Base-by-base conservation (phyloP, 306 rosid genomes). In the Quercus dentata region DNA sequence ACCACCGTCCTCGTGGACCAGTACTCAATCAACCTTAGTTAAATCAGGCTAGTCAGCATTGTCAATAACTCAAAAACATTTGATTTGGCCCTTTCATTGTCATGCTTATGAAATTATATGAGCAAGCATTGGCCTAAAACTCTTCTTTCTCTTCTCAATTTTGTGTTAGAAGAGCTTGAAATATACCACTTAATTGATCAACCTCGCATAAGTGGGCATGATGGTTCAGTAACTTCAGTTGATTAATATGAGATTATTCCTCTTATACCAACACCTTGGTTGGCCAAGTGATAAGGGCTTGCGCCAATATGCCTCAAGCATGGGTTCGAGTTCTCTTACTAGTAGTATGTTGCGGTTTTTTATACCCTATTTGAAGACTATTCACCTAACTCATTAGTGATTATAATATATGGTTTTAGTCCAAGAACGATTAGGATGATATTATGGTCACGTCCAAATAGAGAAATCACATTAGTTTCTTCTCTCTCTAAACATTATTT, bases 381-480 rank as follows among this genome's bases (percentile, higher is more conserved):
- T 38, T 38, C 10, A 38, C 11, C 0, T 38, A 38, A 38, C 2
- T 38, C 2, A 7, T 38, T 38, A 38, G 0, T 1, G 0, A 38
- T 7, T 38, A 0, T 38, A 1, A 38, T 7, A 1, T 38, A 0
- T 38, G 44, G 0, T 1, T 2, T 38, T 38, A 38, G 1, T 38
- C 0, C 8, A 0, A 38, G 2, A 38, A 0, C 0, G 2, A 38
- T 38, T 38, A 38, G 0, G 11, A 0, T 7, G 11, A 38, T 38
- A 38, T 0, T 38, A 38, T 38, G 11, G 0, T 38, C 3, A 38
- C 11, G 0, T 0, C 1, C 1, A 38, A 38, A 0, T 38, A 38
- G 0, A 0, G 0, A 38, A 38, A 1, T 0, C 9, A 38, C 0
- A 38, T 0, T 38, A 7, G 2, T 7, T 0, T 0, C 11, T 0